These are phyloP conservation scores for Fraxinus velutina DNA, from an alignment of 305 asterid species.

Conservation along the genomic window DNA sequence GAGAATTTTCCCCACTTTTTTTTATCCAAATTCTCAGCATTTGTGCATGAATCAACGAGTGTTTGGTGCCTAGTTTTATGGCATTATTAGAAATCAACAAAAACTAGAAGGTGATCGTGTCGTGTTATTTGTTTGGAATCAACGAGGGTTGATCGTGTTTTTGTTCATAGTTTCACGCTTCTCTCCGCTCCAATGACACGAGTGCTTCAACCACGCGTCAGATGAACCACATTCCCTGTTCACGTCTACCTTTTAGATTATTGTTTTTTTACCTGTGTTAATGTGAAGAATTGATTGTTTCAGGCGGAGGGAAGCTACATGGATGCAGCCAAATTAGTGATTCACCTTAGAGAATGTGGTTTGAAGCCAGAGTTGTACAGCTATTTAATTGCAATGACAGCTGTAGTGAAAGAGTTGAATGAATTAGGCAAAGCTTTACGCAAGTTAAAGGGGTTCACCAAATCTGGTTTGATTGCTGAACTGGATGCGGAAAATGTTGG, in stretches of 20 bases:
- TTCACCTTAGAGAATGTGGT: slow-evolving; percentile 61
- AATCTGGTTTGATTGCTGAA: slow-evolving; percentile 52
- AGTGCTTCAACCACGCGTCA: neutral
- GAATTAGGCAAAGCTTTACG: slow-evolving; percentile 85
- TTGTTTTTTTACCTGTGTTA: neutral
- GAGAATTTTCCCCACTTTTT: neutral
- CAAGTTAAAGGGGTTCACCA: slow-evolving; percentile 61
- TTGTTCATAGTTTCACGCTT: neutral
- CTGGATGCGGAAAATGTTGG: slow-evolving; percentile 42
- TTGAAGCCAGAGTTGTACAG: slow-evolving; percentile 85
- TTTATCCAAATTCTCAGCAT: neutral
- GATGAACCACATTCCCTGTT: neutral
- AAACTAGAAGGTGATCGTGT: neutral
- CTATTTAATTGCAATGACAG: slow-evolving; percentile 88
- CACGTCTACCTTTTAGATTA: neutral
- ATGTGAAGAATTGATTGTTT: slow-evolving; percentile 9
- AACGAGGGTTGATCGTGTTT: neutral
- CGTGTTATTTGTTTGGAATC: neutral
- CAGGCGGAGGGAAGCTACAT: slow-evolving; percentile 82
- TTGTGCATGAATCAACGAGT: neutral
- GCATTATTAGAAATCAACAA: neutral
- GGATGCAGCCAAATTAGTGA: slow-evolving; percentile 68
- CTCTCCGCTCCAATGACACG: neutral
- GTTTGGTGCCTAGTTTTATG: neutral
- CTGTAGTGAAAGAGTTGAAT: slow-evolving; percentile 81